Percentiles rank a stretch among this genome's conserved stretches.
These are phyloP conservation scores for Pseudofabraea citricarpa DNA, from an alignment of 2,329 filamentous ascomycete genomes.

Conservation along the genomic window DNA sequence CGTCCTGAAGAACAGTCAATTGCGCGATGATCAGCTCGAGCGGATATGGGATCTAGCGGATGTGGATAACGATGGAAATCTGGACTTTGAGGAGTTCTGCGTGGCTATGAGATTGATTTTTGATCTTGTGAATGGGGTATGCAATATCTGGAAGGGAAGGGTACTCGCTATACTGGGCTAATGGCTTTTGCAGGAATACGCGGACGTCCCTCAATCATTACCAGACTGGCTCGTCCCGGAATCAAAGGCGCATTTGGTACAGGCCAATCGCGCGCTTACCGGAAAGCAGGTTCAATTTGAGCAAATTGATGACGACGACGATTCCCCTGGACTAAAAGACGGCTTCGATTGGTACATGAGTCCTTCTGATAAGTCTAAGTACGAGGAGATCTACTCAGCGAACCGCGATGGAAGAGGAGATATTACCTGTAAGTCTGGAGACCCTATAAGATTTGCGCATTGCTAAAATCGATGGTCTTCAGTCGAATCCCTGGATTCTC, in stretches of 20 bases:
- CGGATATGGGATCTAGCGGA: conserved; percentile 96
- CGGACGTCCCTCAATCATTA: conserved; percentile 77
- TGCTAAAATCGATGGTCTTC: neutral
- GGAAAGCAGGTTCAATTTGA: conserved; percentile 81
- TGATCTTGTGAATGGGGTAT: conserved; percentile 89
- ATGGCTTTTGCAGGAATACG: conserved; percentile 61
- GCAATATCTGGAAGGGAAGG: conserved; percentile 24
- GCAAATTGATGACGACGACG: conserved; percentile 75
- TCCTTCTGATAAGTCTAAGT: conserved; percentile 83
- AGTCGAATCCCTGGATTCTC: conserved; percentile 72
- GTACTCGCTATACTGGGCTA: neutral
- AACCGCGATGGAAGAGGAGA: conserved; percentile 86
- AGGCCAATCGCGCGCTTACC: conserved; percentile 74
- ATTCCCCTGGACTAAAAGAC: conserved; percentile 81
- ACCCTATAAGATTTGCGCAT: no score
- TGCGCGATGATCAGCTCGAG: conserved; percentile 83
- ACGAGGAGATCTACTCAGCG: conserved; percentile 95
- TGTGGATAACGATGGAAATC: conserved; percentile 92
- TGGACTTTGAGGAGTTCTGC: conserved; percentile 99
- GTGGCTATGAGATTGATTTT: conserved; percentile 98
- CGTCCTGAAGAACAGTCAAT: conserved; percentile 68
- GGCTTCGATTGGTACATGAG: conserved; percentile 99
- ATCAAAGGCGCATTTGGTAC: conserved; percentile 86
- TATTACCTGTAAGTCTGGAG: conserved; percentile 59
- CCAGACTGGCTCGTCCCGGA: conserved; percentile 98